These are phyloP conservation scores for Epichloe sibirici DNA, from an alignment of 2,329 filamentous ascomycete species.

Conservation along the genomic window DNA sequence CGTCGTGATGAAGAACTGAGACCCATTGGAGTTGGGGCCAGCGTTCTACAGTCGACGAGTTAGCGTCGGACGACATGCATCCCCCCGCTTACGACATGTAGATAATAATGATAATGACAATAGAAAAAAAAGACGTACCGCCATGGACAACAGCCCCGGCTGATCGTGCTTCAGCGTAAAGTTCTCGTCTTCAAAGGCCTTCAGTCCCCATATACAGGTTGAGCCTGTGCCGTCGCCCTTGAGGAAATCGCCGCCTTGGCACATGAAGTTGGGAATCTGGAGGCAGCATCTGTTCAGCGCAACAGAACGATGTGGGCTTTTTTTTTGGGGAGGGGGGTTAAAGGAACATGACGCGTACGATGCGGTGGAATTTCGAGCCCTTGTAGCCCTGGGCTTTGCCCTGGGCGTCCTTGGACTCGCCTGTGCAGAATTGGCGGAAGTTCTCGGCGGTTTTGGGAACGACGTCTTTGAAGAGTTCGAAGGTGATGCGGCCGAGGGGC, in stretches of 20 bases:
- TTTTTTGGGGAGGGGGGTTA: too few species aligned
- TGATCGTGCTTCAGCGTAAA: conserved; percentile 68
- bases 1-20: conserved; percentile 95
- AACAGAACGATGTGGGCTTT: background rate
- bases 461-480: conserved; percentile 78
- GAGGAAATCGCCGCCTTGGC: conserved; percentile 91
- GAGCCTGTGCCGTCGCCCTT: conserved; percentile 88
- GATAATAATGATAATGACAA: background rate
- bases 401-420: conserved; percentile 68
- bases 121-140: conserved; percentile 46
- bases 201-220: conserved; percentile 75
- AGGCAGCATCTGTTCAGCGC: background rate
- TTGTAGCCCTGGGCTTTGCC: conserved; percentile 88
- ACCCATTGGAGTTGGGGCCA: conserved; percentile 85
- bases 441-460: conserved; percentile 89
- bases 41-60: conserved; percentile 50
- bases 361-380: conserved; percentile 83
- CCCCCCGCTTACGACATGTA: background rate
- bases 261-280: conserved; percentile 93
- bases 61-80: background rate
- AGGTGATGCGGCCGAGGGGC: conserved; percentile 73
- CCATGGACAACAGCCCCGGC: conserved; percentile 82
- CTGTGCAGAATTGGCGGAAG: conserved; percentile 94
- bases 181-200: conserved; percentile 82
- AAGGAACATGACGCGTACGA: conserved; percentile 43